A percentile compares a stretch with the other conserved stretches of the same genome.
phyloP scores from a whole-genome alignment of 2,329 filamentous ascomycete species.

The Alternaria solani region DNA sequence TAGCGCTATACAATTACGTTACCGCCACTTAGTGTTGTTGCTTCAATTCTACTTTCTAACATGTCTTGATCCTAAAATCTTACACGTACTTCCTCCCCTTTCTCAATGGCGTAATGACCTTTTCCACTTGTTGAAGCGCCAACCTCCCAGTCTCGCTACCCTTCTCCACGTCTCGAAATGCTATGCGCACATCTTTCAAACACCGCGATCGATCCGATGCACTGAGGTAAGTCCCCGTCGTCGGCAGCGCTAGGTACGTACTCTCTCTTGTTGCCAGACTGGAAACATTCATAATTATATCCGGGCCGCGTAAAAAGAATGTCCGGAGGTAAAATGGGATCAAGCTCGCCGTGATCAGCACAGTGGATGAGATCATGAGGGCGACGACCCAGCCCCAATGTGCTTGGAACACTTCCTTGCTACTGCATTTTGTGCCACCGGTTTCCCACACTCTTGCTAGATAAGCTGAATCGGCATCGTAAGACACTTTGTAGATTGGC shows the following conservation, averaged over 20 bases:
- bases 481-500: no score
- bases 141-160: neutral
- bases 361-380: accelerated
- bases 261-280: neutral
- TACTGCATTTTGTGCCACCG: neutral
- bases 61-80: no score
- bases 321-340: neutral
- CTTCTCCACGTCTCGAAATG: neutral
- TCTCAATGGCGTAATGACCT: neutral
- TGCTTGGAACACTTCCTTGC: neutral
- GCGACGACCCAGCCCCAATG: neutral
- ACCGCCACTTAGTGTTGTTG: no score
- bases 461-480: conserved; percentile 1
- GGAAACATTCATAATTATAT: neutral
- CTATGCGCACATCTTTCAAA: accelerated
- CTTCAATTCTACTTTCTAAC: no score
- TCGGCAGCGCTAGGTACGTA: neutral
- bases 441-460: conserved; percentile 43
- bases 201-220: neutral
- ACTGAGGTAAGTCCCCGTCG: neutral
- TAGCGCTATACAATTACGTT: no score
- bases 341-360: neutral
- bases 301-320: neutral
- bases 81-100: neutral
- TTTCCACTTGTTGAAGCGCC: neutral